Evolutionary conservation across 192 early-diverging fungal genomes (phyloP).

Genomic region (Chytriomyces sp.): DNA sequence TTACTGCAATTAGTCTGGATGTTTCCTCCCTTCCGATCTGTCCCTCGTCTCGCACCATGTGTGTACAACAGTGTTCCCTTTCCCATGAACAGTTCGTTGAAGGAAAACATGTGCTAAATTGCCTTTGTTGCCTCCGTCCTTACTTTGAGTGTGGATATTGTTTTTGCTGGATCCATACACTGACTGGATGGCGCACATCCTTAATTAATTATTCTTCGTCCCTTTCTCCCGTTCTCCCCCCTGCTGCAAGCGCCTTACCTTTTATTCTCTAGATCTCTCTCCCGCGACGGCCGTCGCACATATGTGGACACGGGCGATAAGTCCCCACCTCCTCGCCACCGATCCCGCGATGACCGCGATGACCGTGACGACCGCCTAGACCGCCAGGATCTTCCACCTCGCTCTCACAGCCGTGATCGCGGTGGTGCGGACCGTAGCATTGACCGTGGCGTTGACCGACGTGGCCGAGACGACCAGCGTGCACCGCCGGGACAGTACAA

Average conservation of each 20-base stretch:
- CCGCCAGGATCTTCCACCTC: no score
- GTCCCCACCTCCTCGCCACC: no score
- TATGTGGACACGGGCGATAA: not conserved
- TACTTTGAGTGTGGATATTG: not conserved
- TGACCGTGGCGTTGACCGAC: no score
- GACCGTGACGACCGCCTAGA: no score
- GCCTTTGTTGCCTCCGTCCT: not conserved
- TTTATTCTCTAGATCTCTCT: not conserved
- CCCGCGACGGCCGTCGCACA: not conserved
- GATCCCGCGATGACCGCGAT: no score
- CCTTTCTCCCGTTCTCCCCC: not conserved
- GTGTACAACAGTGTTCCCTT: slow-evolving; percentile 15
- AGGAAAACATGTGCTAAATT: slow-evolving; percentile 31
- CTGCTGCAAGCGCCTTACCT: not conserved
- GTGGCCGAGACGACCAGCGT: no score
- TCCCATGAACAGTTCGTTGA: slow-evolving; percentile 9
- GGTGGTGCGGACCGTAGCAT: no score
- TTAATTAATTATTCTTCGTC: not conserved
- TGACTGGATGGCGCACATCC: not conserved
- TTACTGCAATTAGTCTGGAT: no score
- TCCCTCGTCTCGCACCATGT: slow-evolving; percentile 6
- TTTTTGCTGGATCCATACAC: not conserved
- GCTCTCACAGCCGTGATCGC: no score
- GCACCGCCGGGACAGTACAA: no score
- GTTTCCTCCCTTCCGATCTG: not conserved